phyloP scores from a whole-genome alignment of 2,329 filamentous ascomycete genomes.

The Epichloe uncinata region DNA sequence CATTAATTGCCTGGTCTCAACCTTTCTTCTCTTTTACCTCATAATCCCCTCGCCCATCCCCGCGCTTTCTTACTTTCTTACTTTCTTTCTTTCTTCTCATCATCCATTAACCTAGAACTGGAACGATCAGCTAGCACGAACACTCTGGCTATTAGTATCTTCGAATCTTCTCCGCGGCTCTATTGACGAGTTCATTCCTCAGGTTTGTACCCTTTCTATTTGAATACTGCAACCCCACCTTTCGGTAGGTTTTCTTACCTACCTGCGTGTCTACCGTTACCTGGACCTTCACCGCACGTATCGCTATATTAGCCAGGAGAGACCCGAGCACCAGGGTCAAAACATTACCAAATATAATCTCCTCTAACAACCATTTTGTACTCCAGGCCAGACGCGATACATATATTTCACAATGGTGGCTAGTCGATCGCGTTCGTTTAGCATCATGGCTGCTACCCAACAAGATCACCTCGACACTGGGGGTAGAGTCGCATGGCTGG shows the following conservation, averaged over 20 bases:
- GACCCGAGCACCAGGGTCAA: not conserved
- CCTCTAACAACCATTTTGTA: not conserved
- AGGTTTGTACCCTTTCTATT: not conserved
- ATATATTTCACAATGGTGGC: conserved; percentile 19
- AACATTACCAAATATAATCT: not conserved
- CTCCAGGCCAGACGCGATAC: conserved; percentile 2
- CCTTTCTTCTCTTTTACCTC: not conserved
- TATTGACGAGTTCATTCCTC: not conserved
- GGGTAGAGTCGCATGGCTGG: conserved; percentile 53
- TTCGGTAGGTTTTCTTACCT: not conserved
- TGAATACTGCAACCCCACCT: not conserved
- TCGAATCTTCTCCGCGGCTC: not conserved
- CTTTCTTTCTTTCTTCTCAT: not conserved
- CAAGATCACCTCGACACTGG: conserved; percentile 77
- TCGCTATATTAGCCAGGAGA: not conserved
- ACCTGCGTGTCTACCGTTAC: not conserved
- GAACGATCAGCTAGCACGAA: not conserved
- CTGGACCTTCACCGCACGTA: not conserved
- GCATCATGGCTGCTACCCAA: conserved; percentile 49
- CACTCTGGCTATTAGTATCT: not conserved
- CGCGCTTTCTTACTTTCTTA: not conserved
- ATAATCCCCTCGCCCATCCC: not conserved
- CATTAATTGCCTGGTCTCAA: not conserved
- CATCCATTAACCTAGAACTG: not conserved
- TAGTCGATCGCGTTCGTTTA: conserved; percentile 20